Evolutionary conservation across 2,329 filamentous ascomycete species (phyloP).

Genomic region (Cryphonectria carpinicola): DNA sequence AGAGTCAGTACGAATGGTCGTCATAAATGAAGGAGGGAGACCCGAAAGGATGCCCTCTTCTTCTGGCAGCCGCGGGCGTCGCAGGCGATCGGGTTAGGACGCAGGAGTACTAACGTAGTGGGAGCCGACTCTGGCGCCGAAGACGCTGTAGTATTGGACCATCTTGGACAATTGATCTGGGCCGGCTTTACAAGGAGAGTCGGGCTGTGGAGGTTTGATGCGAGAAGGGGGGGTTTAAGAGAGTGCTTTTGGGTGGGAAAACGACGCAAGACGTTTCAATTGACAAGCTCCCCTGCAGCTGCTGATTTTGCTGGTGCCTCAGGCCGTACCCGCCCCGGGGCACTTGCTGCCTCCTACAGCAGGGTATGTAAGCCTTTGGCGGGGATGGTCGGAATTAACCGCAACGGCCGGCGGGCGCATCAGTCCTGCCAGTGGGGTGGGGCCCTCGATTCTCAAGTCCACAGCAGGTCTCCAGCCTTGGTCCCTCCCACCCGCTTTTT

Average conservation of each 20-base stretch:
- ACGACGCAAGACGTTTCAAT: constrained; percentile 26
- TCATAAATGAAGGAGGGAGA: constrained; percentile 8
- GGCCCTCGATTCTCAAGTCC: background rate
- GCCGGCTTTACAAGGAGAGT: constrained; percentile 33
- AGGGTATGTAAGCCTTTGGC: background rate
- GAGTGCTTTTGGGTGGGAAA: constrained; percentile 32
- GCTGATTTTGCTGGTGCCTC: constrained; percentile 30
- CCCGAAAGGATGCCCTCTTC: background rate
- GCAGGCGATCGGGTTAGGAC: constrained; percentile 7
- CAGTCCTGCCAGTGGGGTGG: background rate
- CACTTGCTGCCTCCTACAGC: background rate
- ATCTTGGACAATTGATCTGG: constrained; percentile 44
- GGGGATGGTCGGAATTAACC: constrained; percentile 9
- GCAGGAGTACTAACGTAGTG: constrained; percentile 57
- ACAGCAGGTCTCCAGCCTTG: background rate
- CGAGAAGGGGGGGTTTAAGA: constrained; percentile 31
- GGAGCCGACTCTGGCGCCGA: constrained; percentile 63
- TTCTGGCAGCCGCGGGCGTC: constrained; percentile 2
- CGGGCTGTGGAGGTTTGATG: constrained; percentile 36
- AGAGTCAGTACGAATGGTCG: constrained; percentile 32
- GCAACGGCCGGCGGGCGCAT: background rate
- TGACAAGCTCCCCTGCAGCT: constrained; percentile 27
- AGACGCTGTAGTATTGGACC: constrained; percentile 57
- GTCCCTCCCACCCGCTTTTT: background rate
- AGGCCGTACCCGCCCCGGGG: constrained; percentile 16